Base-by-base conservation (phyloP, 805 yeast species). In the Yueomyces sinensis region DNA sequence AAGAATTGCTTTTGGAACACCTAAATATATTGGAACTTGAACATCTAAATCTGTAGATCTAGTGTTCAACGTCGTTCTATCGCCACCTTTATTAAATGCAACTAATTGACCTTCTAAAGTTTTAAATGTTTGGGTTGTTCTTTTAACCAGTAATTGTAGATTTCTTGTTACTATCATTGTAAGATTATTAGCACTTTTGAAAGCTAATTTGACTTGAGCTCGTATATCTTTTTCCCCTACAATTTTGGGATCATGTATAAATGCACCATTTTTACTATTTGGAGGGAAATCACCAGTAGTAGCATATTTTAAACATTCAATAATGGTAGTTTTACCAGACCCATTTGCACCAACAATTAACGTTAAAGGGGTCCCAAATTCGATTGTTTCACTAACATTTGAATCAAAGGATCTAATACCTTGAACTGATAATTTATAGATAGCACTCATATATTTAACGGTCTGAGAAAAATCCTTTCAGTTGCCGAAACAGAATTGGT, bases 211-310 rank as follows among this genome's bases (percentile, higher is more conserved):
- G 35, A 91, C 84, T 52, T 87, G 96, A 0, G 95, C 98, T 37
- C 74, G 69, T 3, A 89, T 91, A 42, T 74, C 79, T 35, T 74
- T 72, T 31, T 82, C 76, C 31, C 82, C 81, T 4, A 76, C 68
- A 38, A 83, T 66, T 38, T 77, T 74, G 0, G 98, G 97, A 61
- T 91, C 98, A 49, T 86, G 91, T 6, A 91, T 72, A 54, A 91
- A 91, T 1, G 96, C 97, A 7, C 97, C 97, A 34, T 94, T 94
- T 52, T 82, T 86, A 30, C 87, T 76, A 49, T 89, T 87, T 0
- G 98, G 98, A 2, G 99, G 99, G 38, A 87, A 62, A 49, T 81
- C 91, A 9, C 97, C 97, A 0, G 98, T 89, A 9, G 98, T 84
- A 16, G 93, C 89, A 56, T 86, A 91, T 52, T 86, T 73, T 40